Conservation (phyloP, 208 protist species). For the Trypanosoma boissoni region DNA sequence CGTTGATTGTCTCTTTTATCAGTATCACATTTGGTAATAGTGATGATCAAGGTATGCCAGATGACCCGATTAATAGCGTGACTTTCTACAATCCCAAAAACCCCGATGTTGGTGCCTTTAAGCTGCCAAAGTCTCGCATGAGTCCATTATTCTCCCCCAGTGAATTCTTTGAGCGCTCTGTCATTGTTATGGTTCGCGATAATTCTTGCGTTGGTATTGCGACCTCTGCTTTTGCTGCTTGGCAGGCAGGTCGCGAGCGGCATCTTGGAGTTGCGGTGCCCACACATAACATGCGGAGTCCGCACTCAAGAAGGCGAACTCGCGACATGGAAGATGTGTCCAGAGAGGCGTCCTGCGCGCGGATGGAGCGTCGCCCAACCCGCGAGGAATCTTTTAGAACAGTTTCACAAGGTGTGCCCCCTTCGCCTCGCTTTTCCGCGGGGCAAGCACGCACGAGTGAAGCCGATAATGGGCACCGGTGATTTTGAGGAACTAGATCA, state of each 20-base stretch:
- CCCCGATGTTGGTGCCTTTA: slow-evolving; percentile 40
- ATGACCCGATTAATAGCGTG: slow-evolving; percentile 77
- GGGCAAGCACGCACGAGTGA: too few relatives aligned
- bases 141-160: slow-evolving; percentile 73
- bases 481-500: too few relatives aligned
- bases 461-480: too few relatives aligned
- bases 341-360: too few relatives aligned
- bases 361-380: too few relatives aligned
- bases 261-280: slow-evolving; percentile 42
- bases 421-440: too few relatives aligned
- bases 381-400: too few relatives aligned
- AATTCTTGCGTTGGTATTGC: slow-evolving; percentile 18
- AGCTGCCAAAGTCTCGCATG: slow-evolving; percentile 33
- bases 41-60: slow-evolving; percentile 29
- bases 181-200: slow-evolving; percentile 79
- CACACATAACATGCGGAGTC: slow-evolving; percentile 28
- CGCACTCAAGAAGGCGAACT: too few relatives aligned
- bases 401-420: too few relatives aligned
- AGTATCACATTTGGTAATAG: slow-evolving; percentile 67
- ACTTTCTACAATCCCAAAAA: slow-evolving; percentile 69
- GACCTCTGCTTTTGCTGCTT: slow-evolving; percentile 24
- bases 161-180: slow-evolving; percentile 60
- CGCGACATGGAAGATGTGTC: too few relatives aligned
- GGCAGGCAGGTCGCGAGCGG: slow-evolving; percentile 18
- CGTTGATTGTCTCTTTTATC: slow-evolving; percentile 47